A percentile compares a stretch with the other conserved stretches of the same genome.
Conservation (phyloP, 345 rosid species). For the Populus pruinosa region DNA sequence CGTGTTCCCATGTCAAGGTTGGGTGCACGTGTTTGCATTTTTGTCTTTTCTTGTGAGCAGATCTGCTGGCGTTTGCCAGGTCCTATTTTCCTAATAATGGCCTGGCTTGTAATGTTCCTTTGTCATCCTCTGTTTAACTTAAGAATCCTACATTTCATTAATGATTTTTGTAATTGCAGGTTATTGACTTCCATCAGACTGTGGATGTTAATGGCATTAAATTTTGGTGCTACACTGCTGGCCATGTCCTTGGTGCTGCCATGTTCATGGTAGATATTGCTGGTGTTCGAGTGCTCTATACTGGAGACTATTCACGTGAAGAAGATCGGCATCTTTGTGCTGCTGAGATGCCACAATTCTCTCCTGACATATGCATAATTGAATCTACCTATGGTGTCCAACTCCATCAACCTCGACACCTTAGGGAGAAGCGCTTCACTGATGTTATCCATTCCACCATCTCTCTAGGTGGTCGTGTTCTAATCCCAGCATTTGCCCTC, state of each 20-base stretch:
- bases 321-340: constrained; percentile 94
- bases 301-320: constrained; percentile 93
- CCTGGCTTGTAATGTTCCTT: too few species aligned
- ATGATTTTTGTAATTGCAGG: constrained; percentile 32
- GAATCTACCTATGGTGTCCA: constrained; percentile 97
- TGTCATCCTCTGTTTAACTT: too few species aligned
- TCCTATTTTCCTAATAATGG: too few species aligned
- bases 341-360: constrained; percentile 93
- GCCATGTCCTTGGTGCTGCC: constrained; percentile 98
- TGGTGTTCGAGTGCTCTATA: constrained; percentile 84
- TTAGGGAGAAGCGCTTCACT: constrained; percentile 91
- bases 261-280: constrained; percentile 99
- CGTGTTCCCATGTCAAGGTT: too few species aligned
- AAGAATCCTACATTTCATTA: too few species aligned
- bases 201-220: constrained; percentile 85
- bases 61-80: too few species aligned
- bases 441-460: constrained; percentile 84
- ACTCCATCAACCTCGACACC: constrained; percentile 84
- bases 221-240: constrained; percentile 98
- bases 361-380: constrained; percentile 91
- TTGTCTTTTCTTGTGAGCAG: too few species aligned
- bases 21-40: too few species aligned
- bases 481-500: constrained; percentile 45
- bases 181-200: constrained; percentile 90
- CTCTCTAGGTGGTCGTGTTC: constrained; percentile 90